Conservation (phyloP, 805 yeast species). For the Barnettozyma populi region DNA sequence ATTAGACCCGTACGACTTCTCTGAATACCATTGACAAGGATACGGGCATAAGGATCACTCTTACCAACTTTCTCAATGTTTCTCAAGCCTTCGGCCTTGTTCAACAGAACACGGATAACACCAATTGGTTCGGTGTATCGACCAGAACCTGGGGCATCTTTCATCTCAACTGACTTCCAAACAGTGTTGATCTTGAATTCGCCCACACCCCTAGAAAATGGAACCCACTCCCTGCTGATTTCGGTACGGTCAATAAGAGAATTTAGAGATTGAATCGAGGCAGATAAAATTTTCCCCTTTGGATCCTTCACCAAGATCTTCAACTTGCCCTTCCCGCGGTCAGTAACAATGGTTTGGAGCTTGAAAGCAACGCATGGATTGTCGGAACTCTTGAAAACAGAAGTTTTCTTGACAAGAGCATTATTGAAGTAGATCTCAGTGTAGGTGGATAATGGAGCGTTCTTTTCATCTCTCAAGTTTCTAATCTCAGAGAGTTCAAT, state of each 20-base stretch:
- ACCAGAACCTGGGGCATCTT: constrained; percentile 60
- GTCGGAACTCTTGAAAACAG: constrained; percentile 52
- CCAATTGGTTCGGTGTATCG: constrained; percentile 96
- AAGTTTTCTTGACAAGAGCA: constrained; percentile 52
- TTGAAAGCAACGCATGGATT: constrained; percentile 62
- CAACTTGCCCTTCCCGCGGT: constrained; percentile 66
- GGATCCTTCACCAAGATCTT: constrained; percentile 62
- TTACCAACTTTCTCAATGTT: constrained; percentile 87
- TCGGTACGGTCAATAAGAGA: constrained; percentile 69
- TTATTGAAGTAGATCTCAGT: constrained; percentile 69
- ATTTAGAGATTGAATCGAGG: constrained; percentile 49
- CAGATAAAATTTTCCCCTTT: constrained; percentile 52
- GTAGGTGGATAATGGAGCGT: constrained; percentile 54
- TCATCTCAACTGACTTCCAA: constrained; percentile 85
- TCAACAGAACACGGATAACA: constrained; percentile 68
- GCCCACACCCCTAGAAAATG: constrained; percentile 64
- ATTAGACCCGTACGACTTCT: constrained; percentile 71
- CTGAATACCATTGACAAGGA: constrained; percentile 70
- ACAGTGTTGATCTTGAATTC: constrained; percentile 61
- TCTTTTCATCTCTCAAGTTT: constrained; percentile 27
- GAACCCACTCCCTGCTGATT: constrained; percentile 74
- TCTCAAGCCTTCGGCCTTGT: constrained; percentile 66
- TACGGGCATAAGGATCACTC: constrained; percentile 85
- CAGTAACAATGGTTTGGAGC: constrained; percentile 63
- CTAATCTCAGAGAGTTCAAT: constrained; percentile 63